Percentiles rank a stretch among this genome's conserved stretches.
phyloP scores from a whole-genome alignment of 108 stramenopile genomes.

The Seminavis robusta region DNA sequence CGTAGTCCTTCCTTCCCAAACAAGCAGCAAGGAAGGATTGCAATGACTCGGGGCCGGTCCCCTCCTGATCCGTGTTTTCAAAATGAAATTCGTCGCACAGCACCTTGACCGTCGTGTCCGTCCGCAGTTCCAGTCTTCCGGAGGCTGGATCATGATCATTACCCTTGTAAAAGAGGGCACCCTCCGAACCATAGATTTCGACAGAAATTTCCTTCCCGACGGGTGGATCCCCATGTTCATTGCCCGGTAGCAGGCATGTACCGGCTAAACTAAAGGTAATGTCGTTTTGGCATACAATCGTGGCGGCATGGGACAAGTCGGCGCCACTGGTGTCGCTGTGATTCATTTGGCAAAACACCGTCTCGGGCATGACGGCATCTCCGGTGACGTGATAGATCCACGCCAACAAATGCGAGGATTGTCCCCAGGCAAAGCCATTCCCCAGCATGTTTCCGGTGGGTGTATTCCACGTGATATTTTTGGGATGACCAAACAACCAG shows the following conservation, averaged over 20 bases:
- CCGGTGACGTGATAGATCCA: conserved; percentile 58
- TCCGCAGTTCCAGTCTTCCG: conserved; percentile 51
- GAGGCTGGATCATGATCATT: conserved; percentile 51
- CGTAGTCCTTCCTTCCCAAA: conserved; percentile 28
- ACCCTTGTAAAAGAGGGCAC: conserved; percentile 33
- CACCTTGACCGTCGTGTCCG: conserved; percentile 29
- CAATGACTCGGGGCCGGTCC: conserved; percentile 57
- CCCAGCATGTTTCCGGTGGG: conserved; percentile 54
- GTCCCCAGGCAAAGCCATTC: conserved; percentile 78
- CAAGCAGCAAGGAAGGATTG: conserved; percentile 56
- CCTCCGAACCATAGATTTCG: conserved; percentile 57
- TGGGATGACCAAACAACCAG: conserved; percentile 42
- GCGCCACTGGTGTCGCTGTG: conserved; percentile 50
- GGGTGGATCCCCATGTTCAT: conserved; percentile 56
- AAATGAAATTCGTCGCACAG: conserved; percentile 45
- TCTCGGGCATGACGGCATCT: conserved; percentile 27
- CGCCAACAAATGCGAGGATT: conserved; percentile 57
- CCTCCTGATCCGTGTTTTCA: conserved; percentile 54
- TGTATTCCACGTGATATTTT: conserved; percentile 39
- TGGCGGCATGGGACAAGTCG: conserved; percentile 62
- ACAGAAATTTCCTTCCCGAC: conserved; percentile 54
- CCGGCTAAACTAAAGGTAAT: conserved; percentile 54
- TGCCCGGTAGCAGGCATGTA: conserved; percentile 58
- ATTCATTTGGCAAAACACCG: conserved; percentile 53
- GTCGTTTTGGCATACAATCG: conserved; percentile 45